Evolutionary conservation across 1,139 yeast species (phyloP).

Genomic region (Yamadazyma aaseri): DNA sequence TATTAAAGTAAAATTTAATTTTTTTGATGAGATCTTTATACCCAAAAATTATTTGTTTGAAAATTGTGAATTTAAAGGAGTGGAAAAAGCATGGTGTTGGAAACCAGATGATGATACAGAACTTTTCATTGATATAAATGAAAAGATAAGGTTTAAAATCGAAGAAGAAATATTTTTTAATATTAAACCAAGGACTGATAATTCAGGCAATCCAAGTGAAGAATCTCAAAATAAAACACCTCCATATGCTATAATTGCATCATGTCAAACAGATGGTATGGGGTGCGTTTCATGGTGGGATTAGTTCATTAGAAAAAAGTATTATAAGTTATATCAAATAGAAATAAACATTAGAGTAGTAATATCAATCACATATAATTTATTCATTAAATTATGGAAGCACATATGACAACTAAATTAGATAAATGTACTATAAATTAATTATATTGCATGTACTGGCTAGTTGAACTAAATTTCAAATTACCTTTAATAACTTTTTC

Average conservation of each 20-base stretch:
- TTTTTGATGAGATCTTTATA: constrained; percentile 88
- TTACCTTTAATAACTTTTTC: constrained; percentile 98
- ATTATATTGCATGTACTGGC: constrained; percentile 97
- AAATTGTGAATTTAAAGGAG: constrained; percentile 62
- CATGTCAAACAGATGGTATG: constrained; percentile 95
- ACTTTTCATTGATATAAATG: constrained; percentile 83
- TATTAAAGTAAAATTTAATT: constrained; percentile 75
- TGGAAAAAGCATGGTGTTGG: constrained; percentile 97
- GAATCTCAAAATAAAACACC: constrained; percentile 47
- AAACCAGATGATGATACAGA: constrained; percentile 67
- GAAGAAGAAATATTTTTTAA: constrained; percentile 87
- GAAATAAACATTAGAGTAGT: too few species aligned
- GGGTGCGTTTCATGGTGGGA: constrained; percentile 98
- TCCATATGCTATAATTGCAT: constrained; percentile 82
- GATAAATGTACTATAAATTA: constrained; percentile 24
- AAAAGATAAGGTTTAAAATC: constrained; percentile 83
- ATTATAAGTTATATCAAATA: neutral
- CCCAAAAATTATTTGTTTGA: constrained; percentile 83
- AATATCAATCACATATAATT: neutral
- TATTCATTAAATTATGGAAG: neutral
- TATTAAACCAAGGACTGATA: constrained; percentile 68
- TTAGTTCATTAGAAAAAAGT: constrained; percentile 17
- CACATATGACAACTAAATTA: too few species aligned
- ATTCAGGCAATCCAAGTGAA: constrained; percentile 40
- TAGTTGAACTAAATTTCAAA: constrained; percentile 94